Conservation (phyloP, 352 stramenopile genomes). For the Pilasporangium apinafurcum region DNA sequence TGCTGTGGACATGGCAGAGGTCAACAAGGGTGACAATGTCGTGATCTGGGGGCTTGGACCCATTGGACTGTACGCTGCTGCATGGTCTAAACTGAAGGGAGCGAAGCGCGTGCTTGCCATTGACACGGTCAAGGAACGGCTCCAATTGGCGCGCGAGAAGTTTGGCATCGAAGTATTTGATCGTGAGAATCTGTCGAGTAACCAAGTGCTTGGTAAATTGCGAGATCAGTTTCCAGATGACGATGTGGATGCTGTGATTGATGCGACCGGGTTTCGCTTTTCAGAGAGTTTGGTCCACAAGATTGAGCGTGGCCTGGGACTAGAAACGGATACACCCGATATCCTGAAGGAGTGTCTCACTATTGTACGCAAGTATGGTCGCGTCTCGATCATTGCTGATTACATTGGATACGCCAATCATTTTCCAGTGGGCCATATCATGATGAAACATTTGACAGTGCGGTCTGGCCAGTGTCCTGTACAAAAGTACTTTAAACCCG, state of each 20-base stretch:
- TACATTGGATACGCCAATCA: conserved; percentile 19
- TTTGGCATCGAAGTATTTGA: conserved; percentile 32
- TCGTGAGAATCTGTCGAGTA: conserved; percentile 9
- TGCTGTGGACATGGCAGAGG: conserved; percentile 18
- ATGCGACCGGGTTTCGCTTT: conserved; percentile 24
- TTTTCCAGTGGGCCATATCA: conserved; percentile 36
- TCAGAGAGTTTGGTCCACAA: conserved; percentile 11
- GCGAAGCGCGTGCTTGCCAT: conserved; percentile 35
- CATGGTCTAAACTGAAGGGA: conserved; percentile 24
- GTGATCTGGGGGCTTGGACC: conserved; percentile 31
- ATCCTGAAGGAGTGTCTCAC: conserved; percentile 20
- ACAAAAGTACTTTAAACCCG: conserved; percentile 23
- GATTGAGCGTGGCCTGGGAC: conserved; percentile 16
- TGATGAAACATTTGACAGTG: conserved; percentile 36
- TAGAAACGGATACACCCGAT: conserved; percentile 18
- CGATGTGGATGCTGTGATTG: conserved; percentile 28
- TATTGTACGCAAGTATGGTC: conserved; percentile 26
- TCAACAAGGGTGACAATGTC: conserved; percentile 25
- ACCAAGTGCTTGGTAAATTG: conserved; percentile 21
- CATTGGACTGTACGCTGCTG: conserved; percentile 19
- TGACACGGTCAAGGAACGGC: conserved; percentile 21
- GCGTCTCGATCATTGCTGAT: conserved; percentile 22
- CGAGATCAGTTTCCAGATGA: conserved; percentile 18
- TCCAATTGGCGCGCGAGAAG: conserved; percentile 17
- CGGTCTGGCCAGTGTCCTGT: conserved; percentile 18